Base-by-base conservation (phyloP, 164 flowering plant species). In the Saururus chinensis region DNA sequence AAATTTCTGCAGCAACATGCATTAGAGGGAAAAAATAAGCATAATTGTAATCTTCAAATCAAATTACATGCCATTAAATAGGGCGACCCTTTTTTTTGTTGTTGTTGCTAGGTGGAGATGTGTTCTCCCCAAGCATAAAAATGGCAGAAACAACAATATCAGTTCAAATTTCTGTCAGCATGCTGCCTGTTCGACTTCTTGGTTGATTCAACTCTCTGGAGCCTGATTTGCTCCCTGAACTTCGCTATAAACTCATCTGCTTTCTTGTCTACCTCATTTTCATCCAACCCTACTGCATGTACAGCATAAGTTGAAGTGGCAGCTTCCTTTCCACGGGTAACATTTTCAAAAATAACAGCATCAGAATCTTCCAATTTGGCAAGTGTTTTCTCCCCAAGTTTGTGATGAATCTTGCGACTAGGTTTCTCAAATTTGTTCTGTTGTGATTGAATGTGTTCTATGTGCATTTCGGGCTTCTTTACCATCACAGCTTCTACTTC, bases 171-270 rank as follows among this genome's bases (percentile, higher is more conserved):
- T 56, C 23, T 24, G 19, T 51, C 42, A 19, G 59, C 48, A 24
- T 41, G 49, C 56, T 57, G 61, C 17, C 60, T 51, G 19, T 25
- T 64, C 0, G 67, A 48, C 35, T 42, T 64, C 56, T 55, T 60
- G 62, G 58, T 53, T 0, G 89, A 82, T 51, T 84, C 92, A 25
- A 80, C 76, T 68, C 84, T 84, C 66, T 92, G 98, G 57, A 87
- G 89, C 73, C 98, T 77, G 62, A 92, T 92, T 62, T 89, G 96
- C 83, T 89, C 96, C 48, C 91, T 89, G 69, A 92, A 87, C 71
- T 87, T 89, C 45, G 96, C 96, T 65, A 89, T 89, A 75, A 92
- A 92, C 68, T 92, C 98, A 63, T 74, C 93, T 23, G 96, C 98
- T 66, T 92, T 89, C 83, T 81, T 84, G 63, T 92, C 95, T 26